Evolutionary conservation across 495 filamentous ascomycete genomes (phyloP), one percentile per base, ranked within the genome.

Genomic region (Cladorrhinum samala): DNA sequence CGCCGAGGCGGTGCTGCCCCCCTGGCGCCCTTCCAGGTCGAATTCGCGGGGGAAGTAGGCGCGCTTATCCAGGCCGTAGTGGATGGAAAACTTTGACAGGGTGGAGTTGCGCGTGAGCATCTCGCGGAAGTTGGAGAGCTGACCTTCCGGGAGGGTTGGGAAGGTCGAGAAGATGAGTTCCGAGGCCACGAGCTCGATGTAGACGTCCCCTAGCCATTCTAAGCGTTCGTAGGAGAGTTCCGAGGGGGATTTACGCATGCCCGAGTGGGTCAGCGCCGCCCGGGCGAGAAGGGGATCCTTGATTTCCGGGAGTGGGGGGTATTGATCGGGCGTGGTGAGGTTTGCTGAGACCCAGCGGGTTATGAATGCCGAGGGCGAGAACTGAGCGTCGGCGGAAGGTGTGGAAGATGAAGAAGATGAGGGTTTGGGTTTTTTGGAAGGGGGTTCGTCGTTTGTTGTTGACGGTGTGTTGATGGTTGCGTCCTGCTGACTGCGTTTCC

Each of bases 171-270:
- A 81, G 30, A 90, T 78, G 53, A 87, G 68, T 20, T 76, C 77
- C 1, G 84, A 83, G 45, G 85, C 77, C 45, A 86, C 80, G 13
- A 88, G 67, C 51, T 90, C 83, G 25, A 89, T 69, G 54, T 88
- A 90, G 3, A 83, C 81, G 63, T 91, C 87, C 2, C 87, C 87
- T 27, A 91, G 72, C 63, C 87, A 83, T 67, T 91, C 87, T 23
- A 90, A 76, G 9, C 81, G 73, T 55, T 90, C 86, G 62, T 89
- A 90, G 51, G 67, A 70, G 38, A 72, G 69, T 25, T 72, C 71
- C 13, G 63, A 62, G 20, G 61, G 65, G 8, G 42, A 50, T 18
- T 58, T 42, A 14, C 56, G 54, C 49, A 72, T 66, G 7, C 78
- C 82, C 1, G 74, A 69, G 60, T 91, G 88, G 6, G 80, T 88